Evolutionary conservation across 1,139 yeast species (phyloP).

Genomic region (Debaryomyces udenii): DNA sequence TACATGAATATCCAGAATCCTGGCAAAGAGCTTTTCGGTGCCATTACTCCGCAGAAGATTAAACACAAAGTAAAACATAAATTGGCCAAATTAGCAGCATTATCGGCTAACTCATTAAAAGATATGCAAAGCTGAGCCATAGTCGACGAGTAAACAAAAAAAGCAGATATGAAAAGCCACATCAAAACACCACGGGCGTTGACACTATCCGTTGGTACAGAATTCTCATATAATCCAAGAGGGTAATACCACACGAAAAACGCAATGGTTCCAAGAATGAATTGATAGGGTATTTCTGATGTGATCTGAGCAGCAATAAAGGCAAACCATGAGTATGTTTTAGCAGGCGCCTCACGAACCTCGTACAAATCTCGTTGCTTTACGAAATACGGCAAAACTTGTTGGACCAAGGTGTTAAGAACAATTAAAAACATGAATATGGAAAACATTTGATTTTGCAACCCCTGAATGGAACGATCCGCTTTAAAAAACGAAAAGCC

Average conservation of each 20-base stretch:
- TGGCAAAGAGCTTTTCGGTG: slow-evolving; percentile 29
- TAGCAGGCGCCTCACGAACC: slow-evolving; percentile 40
- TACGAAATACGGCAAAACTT: slow-evolving; percentile 40
- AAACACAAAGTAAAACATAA: slow-evolving; percentile 33
- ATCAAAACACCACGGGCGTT: slow-evolving; percentile 44
- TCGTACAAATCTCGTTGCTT: slow-evolving; percentile 40
- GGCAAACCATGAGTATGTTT: slow-evolving; percentile 32
- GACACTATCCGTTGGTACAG: slow-evolving; percentile 33
- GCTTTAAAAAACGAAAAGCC: slow-evolving; percentile 49
- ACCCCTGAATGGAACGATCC: slow-evolving; percentile 38
- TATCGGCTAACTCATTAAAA: slow-evolving; percentile 40
- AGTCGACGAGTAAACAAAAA: slow-evolving; percentile 37
- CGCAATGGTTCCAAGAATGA: slow-evolving; percentile 62
- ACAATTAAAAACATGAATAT: slow-evolving; percentile 55
- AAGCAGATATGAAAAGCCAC: slow-evolving; percentile 47
- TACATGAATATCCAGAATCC: slow-evolving; percentile 44
- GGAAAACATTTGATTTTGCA: slow-evolving; percentile 53
- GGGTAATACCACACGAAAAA: slow-evolving; percentile 85
- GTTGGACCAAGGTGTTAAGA: slow-evolving; percentile 57
- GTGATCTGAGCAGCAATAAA: slow-evolving; percentile 63
- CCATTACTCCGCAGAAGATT: slow-evolving; percentile 40
- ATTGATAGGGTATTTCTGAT: slow-evolving; percentile 78
- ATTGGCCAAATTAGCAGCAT: slow-evolving; percentile 40
- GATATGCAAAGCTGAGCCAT: slow-evolving; percentile 44
- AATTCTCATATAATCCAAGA: slow-evolving; percentile 65